These are phyloP conservation scores for Nitzschia sp. DNA, from an alignment of 108 stramenopile species.

Conservation along the genomic window DNA sequence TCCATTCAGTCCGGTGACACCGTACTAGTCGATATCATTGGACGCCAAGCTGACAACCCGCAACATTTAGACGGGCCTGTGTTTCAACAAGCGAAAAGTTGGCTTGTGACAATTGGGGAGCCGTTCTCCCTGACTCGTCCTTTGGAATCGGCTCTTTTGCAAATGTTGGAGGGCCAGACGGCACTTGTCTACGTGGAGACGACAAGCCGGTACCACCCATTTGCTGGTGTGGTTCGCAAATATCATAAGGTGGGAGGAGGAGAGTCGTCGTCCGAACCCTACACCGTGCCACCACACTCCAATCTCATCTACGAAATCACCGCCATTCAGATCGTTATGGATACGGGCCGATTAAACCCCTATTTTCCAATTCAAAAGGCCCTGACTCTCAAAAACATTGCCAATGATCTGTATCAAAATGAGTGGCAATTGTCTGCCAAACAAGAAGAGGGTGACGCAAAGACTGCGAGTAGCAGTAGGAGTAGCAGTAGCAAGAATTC, in stretches of 20 bases:
- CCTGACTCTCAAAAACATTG: slow-evolving; percentile 36
- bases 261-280: neutral
- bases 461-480: neutral
- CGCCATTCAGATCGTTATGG: slow-evolving; percentile 16
- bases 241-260: neutral
- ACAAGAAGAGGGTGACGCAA: neutral
- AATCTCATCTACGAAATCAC: slow-evolving; percentile 33
- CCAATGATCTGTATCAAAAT: slow-evolving; percentile 42
- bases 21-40: slow-evolving; percentile 40
- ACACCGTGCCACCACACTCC: slow-evolving; percentile 29
- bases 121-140: slow-evolving; percentile 42
- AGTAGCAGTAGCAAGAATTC: slow-evolving; percentile 2
- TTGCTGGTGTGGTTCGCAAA: neutral
- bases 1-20: slow-evolving; percentile 33
- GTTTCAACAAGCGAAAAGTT: slow-evolving; percentile 36
- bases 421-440: neutral
- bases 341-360: slow-evolving; percentile 32
- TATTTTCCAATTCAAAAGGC: slow-evolving; percentile 32
- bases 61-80: neutral
- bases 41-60: slow-evolving; percentile 18
- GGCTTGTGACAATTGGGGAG: slow-evolving; percentile 49
- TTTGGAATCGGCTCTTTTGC: slow-evolving; percentile 33
- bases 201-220: neutral
- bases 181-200: slow-evolving; percentile 26
- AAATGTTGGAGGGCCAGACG: slow-evolving; percentile 33